These are phyloP conservation scores for Saccharum officinarum DNA, from an alignment of 176 grass and related monocot species.

Conservation along the genomic window DNA sequence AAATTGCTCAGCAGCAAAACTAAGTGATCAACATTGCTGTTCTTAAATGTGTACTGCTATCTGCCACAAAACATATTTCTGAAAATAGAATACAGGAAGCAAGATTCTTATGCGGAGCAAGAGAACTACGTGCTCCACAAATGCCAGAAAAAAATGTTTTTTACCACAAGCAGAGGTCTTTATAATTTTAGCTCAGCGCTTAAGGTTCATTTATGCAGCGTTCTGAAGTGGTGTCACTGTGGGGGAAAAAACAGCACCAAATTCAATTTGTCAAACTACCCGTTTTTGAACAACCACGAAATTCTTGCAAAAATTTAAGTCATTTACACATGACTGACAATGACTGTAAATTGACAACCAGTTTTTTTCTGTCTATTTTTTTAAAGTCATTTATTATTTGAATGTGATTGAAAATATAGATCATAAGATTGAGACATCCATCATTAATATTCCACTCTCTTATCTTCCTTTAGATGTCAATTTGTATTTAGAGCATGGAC, in stretches of 20 bases:
- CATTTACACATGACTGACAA: too few species aligned
- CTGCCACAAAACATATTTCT: not conserved
- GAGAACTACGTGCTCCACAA: not conserved
- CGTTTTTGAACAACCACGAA: not conserved
- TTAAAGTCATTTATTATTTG: not conserved
- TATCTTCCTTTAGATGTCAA: not conserved
- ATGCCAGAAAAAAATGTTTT: not conserved
- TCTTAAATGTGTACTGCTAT: not conserved
- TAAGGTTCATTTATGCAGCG: not conserved
- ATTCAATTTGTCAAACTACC: not conserved
- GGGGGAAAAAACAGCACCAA: not conserved
- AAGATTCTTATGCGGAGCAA: not conserved
- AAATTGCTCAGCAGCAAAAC: conserved; percentile 11
- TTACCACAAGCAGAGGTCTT: not conserved
- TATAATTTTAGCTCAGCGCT: not conserved
- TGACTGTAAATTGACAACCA: too few species aligned
- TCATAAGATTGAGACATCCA: not conserved
- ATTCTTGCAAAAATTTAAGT: too few species aligned
- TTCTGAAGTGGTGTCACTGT: not conserved
- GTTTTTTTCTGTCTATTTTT: too few species aligned
- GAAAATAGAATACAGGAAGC: not conserved
- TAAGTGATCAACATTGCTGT: not conserved
- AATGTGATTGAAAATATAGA: not conserved
- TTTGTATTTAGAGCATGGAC: not conserved
- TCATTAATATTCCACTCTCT: not conserved